Conservation (phyloP, 164 flowering plant species). For the Macadamia tetraphylla region DNA sequence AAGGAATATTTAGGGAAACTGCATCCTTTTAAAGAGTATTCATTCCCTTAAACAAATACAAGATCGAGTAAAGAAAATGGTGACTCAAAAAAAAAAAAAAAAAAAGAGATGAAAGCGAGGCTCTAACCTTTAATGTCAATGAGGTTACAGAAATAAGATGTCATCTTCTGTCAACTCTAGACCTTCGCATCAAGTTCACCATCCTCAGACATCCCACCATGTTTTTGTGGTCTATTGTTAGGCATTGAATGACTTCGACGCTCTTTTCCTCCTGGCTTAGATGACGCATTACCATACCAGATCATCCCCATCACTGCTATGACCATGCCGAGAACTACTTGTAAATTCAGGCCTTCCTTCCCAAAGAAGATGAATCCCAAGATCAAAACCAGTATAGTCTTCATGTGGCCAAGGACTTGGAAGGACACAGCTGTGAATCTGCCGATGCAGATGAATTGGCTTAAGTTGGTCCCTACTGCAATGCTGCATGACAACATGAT, state of each 20-base stretch:
- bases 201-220: constrained; percentile 29
- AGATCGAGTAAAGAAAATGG: constrained; percentile 9
- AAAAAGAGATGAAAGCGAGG: constrained; percentile 2
- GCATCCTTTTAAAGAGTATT: constrained; percentile 7
- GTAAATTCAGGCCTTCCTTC: constrained; percentile 80
- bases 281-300: constrained; percentile 85
- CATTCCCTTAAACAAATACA: constrained; percentile 17
- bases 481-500: constrained; percentile 64
- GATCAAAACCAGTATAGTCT: constrained; percentile 63
- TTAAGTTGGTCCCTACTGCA: constrained; percentile 78
- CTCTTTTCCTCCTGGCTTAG: constrained; percentile 88
- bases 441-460: constrained; percentile 89
- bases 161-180: constrained; percentile 14
- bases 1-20: constrained; percentile 12
- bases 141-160: constrained; percentile 8
- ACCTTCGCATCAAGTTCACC: constrained; percentile 43
- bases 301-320: constrained; percentile 79
- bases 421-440: constrained; percentile 83
- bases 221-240: constrained; percentile 34
- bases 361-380: constrained; percentile 83
- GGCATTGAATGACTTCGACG: constrained; percentile 40
- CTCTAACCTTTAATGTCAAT: constrained; percentile 13
- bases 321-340: constrained; percentile 77
- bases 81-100: constrained; percentile 11
- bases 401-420: constrained; percentile 92